Conservation (phyloP, 2,329 filamentous ascomycete genomes). For the Didymella pomorum region DNA sequence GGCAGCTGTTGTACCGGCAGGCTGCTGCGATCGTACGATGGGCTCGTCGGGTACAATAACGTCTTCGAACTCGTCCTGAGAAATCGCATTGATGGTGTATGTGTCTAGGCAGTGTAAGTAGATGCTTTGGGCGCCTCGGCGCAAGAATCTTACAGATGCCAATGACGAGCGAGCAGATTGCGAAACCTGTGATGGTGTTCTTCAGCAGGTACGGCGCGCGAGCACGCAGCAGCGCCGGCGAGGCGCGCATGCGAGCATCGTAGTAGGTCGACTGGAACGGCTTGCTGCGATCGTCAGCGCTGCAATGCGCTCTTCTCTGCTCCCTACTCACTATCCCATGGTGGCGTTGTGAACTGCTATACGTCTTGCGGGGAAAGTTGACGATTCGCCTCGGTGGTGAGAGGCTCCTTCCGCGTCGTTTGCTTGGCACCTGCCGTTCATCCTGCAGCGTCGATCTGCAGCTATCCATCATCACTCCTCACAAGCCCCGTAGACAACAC, state of each 20-base stretch:
- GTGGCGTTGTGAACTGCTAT: conserved; percentile 32
- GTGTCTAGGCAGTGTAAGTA: conserved; percentile 59
- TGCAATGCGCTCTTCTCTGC: background rate
- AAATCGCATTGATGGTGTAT: conserved; percentile 82
- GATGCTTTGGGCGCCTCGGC: background rate
- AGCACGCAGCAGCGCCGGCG: conserved; percentile 87
- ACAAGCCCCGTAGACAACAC: conserved; percentile 30
- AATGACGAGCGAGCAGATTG: conserved; percentile 76
- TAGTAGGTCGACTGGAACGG: conserved; percentile 83
- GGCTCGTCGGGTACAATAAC: conserved; percentile 86
- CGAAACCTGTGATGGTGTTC: conserved; percentile 83
- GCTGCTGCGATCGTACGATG: conserved; percentile 53
- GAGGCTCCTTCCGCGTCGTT: conserved; percentile 24
- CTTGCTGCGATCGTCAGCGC: conserved; percentile 37
- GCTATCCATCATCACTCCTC: conserved; percentile 11
- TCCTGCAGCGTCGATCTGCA: conserved; percentile 16
- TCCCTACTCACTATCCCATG: conserved; percentile 47
- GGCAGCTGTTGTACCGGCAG: conserved; percentile 38
- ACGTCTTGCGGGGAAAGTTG: conserved; percentile 29
- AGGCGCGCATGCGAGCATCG: conserved; percentile 84
- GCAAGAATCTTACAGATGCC: conserved; percentile 74
- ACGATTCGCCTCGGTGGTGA: conserved; percentile 33
- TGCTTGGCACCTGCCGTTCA: conserved; percentile 17
- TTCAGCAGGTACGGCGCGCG: conserved; percentile 90
- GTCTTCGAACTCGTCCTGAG: conserved; percentile 96